Evolutionary conservation across 1,139 yeast genomes (phyloP), one percentile per base, ranked within the genome.

Genomic region (Candida pseudoviswanathii): DNA sequence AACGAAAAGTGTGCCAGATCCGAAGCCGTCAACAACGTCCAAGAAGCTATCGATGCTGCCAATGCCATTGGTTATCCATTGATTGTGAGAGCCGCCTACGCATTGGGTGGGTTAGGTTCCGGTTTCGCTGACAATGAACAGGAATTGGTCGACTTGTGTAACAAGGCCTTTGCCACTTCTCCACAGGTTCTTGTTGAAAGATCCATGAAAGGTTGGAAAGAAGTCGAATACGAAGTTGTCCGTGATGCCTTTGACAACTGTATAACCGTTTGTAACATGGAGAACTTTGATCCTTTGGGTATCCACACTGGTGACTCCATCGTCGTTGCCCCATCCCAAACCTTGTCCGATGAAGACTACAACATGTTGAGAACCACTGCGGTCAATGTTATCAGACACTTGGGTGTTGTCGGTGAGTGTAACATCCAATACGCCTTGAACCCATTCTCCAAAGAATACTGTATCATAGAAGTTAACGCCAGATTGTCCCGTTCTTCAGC

Each of bases 371-470:
- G 99, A 77, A 80, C 96, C 50, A 96, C 99, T 51, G 99, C 99
- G 45, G 90, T 94, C 68, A 94, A 94, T 73, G 90, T 94, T 64
- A 94, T 94, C 62, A 90, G 98, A 73, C 99, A 94, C 65, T 80
- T 94, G 66, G 99, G 99, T 65, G 99, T 94, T 57, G 97, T 94
- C 60, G 99, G 99, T 70, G 99, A 94, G 76, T 94, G 99, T 83
- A 94, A 94, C 67, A 96, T 95, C 58, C 99, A 94, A 72, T 94
- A 94, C 65, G 96, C 98, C 49, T 81, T 94, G 61, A 95, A 92
- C 66, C 97, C 99, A 30, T 94, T 90, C 70, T 96, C 97, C 41
- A 80, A 89, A 61, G 99, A 94, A 63, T 94, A 88, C 77, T 84
- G 98, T 71, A 96, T 94, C 57, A 94, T 94, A 63, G 99, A 94